phyloP scores from a whole-genome alignment of 2,329 filamentous ascomycete species.

The Venturia oleaginea region DNA sequence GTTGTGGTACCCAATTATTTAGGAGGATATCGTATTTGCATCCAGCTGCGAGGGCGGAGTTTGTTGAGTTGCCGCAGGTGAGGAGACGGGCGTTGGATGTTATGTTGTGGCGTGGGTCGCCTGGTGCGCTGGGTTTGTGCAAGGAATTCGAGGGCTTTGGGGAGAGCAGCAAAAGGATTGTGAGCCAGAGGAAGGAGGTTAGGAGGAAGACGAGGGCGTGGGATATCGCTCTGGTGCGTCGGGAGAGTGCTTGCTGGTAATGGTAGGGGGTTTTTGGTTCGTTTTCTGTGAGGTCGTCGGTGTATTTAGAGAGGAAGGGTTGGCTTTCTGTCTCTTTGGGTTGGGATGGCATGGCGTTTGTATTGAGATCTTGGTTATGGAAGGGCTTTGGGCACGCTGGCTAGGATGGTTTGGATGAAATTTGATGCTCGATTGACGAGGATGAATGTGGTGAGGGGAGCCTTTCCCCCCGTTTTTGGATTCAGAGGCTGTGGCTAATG shows the following conservation, averaged over 20 bases:
- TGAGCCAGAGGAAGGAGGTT: constrained; percentile 10
- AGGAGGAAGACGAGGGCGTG: constrained; percentile 10
- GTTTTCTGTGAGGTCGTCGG: background rate
- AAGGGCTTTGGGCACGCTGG: background rate
- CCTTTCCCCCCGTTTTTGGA: no score
- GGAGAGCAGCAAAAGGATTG: background rate
- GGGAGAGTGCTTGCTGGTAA: background rate
- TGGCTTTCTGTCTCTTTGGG: constrained; percentile 7
- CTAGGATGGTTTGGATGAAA: background rate
- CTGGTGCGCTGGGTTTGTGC: background rate
- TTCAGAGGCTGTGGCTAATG: background rate
- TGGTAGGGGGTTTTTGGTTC: background rate
- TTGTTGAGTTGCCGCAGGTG: constrained; percentile 25
- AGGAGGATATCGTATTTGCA: constrained; percentile 30
- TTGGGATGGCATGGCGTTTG: background rate
- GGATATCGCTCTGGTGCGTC: background rate
- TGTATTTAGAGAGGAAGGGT: constrained; percentile 6
- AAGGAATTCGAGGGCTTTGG: no score
- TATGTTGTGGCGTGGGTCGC: constrained; percentile 7
- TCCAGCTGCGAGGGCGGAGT: constrained; percentile 21
- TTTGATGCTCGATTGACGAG: background rate
- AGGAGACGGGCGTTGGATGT: constrained; percentile 7
- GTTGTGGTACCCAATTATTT: constrained; percentile 27
- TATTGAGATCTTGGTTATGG: background rate
- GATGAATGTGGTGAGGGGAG: no score